Conservation (phyloP, 2,329 filamentous ascomycete species). For the Ophiobolus disseminans region DNA sequence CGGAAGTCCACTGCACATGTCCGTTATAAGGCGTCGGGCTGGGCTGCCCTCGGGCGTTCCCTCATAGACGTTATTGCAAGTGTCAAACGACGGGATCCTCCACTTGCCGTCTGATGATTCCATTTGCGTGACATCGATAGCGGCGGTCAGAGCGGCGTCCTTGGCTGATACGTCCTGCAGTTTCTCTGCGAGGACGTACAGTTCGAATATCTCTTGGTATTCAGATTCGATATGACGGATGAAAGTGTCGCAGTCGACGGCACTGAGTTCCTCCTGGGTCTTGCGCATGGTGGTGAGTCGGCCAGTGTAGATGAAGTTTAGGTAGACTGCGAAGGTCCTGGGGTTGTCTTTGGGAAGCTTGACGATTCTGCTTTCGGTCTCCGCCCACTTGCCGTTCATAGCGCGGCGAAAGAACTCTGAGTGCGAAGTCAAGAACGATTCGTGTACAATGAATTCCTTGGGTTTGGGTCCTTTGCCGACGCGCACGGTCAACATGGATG, state of each 20-base stretch:
- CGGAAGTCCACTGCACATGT: background rate
- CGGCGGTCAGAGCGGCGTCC: slow-evolving; percentile 1
- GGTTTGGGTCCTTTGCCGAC: slow-evolving; percentile 3
- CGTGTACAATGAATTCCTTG: slow-evolving; percentile 15
- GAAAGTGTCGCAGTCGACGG: background rate
- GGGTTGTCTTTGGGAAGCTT: slow-evolving; percentile 14
- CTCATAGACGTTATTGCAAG: background rate
- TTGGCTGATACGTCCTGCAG: slow-evolving; percentile 10
- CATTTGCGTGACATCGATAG: background rate
- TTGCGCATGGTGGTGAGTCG: background rate
- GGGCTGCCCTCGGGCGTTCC: background rate
- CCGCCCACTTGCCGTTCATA: slow-evolving; percentile 20
- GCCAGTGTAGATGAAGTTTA: slow-evolving; percentile 13
- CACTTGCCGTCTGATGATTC: background rate
- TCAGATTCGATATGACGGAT: background rate
- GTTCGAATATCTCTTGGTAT: background rate
- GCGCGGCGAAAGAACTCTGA: slow-evolving; percentile 24
- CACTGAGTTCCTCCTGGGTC: background rate
- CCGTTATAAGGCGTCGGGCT: background rate
- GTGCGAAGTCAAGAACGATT: slow-evolving; percentile 10
- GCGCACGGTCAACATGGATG: slow-evolving; percentile 2
- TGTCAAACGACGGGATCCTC: background rate
- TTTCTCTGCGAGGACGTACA: slow-evolving; percentile 16
- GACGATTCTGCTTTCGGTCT: slow-evolving; percentile 9
- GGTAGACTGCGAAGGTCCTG: slow-evolving; percentile 16